Conservation (phyloP, 2,329 filamentous ascomycete genomes). For the Trichoderma aggressivum region DNA sequence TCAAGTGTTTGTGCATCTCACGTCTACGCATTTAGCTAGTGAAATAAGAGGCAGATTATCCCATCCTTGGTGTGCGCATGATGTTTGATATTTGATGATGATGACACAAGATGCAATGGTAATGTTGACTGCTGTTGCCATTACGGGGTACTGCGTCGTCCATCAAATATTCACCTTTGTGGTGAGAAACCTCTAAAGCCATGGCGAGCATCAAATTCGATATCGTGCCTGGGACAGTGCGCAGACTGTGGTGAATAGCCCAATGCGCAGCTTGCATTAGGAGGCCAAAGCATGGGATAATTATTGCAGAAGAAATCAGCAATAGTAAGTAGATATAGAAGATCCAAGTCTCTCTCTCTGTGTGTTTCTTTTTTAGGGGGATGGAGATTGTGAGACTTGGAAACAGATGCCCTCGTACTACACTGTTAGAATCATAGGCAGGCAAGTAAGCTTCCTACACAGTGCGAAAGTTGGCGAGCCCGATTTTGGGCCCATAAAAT, state of each 20-base stretch:
- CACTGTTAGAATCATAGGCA: no score
- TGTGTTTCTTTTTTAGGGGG: not conserved
- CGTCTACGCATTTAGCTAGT: conserved; percentile 21
- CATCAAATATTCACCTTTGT: not conserved
- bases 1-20: conserved; percentile 29
- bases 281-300: not conserved
- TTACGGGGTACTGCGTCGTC: not conserved
- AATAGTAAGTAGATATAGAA: not conserved
- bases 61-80: not conserved
- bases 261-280: not conserved
- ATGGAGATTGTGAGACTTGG: not conserved
- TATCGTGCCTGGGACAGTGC: not conserved
- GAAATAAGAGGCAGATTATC: conserved; percentile 19
- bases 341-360: not conserved
- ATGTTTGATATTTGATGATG: not conserved
- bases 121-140: not conserved
- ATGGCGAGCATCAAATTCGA: not conserved
- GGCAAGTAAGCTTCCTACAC: not conserved
- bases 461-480: not conserved
- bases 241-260: not conserved
- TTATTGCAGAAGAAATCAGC: not conserved
- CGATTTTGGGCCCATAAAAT: conserved; percentile 15
- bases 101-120: not conserved
- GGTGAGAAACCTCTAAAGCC: not conserved
- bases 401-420: not conserved